Evolutionary conservation across 2,329 filamentous ascomycete genomes (phyloP).

Genomic region (Diaporthe sp.): DNA sequence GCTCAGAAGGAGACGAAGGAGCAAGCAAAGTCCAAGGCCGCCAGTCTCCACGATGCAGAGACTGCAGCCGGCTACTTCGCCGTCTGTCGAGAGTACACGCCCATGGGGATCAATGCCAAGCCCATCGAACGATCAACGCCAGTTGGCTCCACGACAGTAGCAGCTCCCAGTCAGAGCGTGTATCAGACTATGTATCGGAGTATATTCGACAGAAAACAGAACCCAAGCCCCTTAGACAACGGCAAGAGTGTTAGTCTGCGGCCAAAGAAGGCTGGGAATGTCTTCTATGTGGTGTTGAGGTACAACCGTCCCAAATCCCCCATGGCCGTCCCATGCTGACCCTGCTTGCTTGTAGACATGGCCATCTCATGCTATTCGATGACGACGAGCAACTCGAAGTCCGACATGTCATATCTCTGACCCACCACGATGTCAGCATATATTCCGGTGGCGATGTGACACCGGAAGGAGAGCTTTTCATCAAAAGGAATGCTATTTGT

Average conservation of each 20-base stretch:
- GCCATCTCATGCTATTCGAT: constrained; percentile 97
- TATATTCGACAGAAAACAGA: constrained; percentile 86
- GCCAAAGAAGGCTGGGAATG: constrained; percentile 81
- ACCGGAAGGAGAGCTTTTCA: constrained; percentile 93
- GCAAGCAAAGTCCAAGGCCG: constrained; percentile 68
- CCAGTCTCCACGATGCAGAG: constrained; percentile 73
- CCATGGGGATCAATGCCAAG: constrained; percentile 92
- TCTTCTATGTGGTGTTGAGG: constrained; percentile 94
- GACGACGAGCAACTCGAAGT: constrained; percentile 96
- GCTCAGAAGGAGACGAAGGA: constrained; percentile 72
- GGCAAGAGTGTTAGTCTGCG: constrained; percentile 64
- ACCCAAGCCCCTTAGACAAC: constrained; percentile 61
- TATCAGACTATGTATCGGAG: constrained; percentile 99
- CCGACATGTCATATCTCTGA: constrained; percentile 92
- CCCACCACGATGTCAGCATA: constrained; percentile 87
- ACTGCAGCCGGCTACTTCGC: constrained; percentile 94
- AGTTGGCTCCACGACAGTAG: constrained; percentile 80
- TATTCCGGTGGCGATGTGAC: constrained; percentile 84
- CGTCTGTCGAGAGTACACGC: constrained; percentile 93
- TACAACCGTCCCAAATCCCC: constrained; percentile 56
- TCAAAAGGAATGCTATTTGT: constrained; percentile 92
- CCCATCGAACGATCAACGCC: constrained; percentile 89
- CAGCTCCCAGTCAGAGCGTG: constrained; percentile 88
- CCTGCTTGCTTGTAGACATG: constrained; percentile 73
- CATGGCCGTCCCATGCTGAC: neutral